Percentiles rank a stretch among this genome's conserved stretches.
phyloP scores from a whole-genome alignment of 257 asterid species.

The Petrea volubilis region DNA sequence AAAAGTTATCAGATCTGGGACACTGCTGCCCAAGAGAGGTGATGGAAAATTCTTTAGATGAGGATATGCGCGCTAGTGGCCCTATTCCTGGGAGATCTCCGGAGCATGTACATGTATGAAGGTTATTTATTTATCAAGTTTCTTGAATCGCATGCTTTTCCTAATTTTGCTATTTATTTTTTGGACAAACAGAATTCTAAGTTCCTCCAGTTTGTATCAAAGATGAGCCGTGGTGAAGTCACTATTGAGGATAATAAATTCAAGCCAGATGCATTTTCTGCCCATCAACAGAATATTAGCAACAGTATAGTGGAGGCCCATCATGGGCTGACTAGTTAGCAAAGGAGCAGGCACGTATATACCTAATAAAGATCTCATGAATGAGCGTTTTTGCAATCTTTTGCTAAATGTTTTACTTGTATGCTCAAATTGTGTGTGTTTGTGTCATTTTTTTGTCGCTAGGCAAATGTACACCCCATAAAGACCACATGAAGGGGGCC shows the following conservation, averaged over 20 bases:
- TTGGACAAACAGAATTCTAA: conserved; percentile 72
- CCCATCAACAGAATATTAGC: conserved; percentile 79
- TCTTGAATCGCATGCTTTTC: conserved; percentile 13
- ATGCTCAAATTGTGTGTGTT: conserved; percentile 4
- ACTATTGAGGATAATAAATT: conserved; percentile 86
- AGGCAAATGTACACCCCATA: conserved; percentile 53
- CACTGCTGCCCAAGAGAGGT: too few species aligned
- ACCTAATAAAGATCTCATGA: conserved; percentile 10
- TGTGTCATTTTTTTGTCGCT: too few species aligned
- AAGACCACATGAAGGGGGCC: not conserved
- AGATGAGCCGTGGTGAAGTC: conserved; percentile 99
- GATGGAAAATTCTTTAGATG: too few species aligned
- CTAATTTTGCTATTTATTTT: conserved; percentile 8
- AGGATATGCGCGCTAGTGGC: conserved; percentile 71
- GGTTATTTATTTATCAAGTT: conserved; percentile 9
- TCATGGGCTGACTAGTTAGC: conserved; percentile 93
- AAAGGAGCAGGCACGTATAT: conserved; percentile 74
- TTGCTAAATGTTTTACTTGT: conserved; percentile 9
- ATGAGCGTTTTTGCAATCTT: not conserved
- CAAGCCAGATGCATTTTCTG: conserved; percentile 63
- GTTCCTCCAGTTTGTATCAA: conserved; percentile 94
- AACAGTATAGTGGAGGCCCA: conserved; percentile 74
- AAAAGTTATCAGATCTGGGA: too few species aligned
- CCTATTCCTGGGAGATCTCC: conserved; percentile 72
- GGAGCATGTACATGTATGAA: conserved; percentile 34